Conservation (phyloP, 495 filamentous ascomycete genomes). For the Alectoria sarmentosa region DNA sequence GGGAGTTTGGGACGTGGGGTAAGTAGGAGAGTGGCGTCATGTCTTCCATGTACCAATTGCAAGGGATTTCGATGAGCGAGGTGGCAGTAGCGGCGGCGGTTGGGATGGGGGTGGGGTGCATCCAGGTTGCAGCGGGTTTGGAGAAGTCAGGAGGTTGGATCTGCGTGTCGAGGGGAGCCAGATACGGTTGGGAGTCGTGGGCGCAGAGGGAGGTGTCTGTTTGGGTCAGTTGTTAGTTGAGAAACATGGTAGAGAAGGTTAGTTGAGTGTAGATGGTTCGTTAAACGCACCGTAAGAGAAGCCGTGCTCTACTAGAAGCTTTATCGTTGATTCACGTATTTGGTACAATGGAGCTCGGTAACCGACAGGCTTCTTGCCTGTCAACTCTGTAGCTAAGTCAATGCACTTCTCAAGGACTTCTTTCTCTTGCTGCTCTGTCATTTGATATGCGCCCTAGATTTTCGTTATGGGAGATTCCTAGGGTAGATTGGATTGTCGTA, state of each 20-base stretch:
- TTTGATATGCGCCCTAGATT: conserved; percentile 41
- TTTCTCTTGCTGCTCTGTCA: conserved; percentile 50
- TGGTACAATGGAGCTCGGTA: conserved; percentile 56
- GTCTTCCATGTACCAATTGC: conserved; percentile 52
- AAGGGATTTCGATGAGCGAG: conserved; percentile 46
- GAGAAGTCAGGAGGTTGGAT: conserved; percentile 46
- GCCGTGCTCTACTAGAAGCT: conserved; percentile 46
- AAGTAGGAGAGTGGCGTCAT: conserved; percentile 51
- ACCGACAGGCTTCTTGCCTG: conserved; percentile 47
- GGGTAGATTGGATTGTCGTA: not conserved
- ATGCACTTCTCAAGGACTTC: conserved; percentile 52
- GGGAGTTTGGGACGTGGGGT: conserved; percentile 43
- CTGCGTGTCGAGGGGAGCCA: conserved; percentile 42
- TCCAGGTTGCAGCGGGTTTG: conserved; percentile 46
- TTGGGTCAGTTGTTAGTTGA: not conserved
- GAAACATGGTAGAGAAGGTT: not conserved
- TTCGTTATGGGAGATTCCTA: not conserved
- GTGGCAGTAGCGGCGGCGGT: conserved; percentile 25
- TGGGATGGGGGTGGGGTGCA: conserved; percentile 42
- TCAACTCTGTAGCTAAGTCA: conserved; percentile 39
- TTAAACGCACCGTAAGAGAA: conserved; percentile 45
- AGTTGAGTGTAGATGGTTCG: not conserved
- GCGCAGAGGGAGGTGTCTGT: conserved; percentile 47
- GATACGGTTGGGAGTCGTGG: conserved; percentile 49
- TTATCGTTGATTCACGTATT: conserved; percentile 46